Evolutionary conservation across 2,329 filamentous ascomycete species (phyloP).

Genomic region (Thielaviopsis cerberus): DNA sequence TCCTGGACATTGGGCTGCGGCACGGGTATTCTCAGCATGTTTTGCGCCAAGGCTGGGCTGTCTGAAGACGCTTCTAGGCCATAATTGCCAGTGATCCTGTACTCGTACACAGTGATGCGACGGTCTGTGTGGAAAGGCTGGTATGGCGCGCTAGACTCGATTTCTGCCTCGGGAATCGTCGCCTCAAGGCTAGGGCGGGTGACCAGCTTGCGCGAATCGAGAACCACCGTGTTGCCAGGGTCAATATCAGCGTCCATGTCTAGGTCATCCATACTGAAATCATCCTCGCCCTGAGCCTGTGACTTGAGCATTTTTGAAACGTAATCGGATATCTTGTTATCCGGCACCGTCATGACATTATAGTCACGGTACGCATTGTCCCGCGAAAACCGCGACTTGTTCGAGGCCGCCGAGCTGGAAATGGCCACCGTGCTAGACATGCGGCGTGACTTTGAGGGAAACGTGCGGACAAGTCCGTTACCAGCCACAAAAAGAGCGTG

Average conservation of each 20-base stretch:
- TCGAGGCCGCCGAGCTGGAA: neutral
- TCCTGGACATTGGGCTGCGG: too few species aligned
- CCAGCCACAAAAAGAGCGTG: slow-evolving; percentile 47
- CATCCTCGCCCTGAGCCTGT: slow-evolving; percentile 20
- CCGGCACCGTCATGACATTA: slow-evolving; percentile 43
- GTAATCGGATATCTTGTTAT: slow-evolving; percentile 32
- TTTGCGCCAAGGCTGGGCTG: too few species aligned
- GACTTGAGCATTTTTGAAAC: neutral
- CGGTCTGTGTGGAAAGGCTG: slow-evolving; percentile 89
- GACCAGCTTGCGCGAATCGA: slow-evolving; percentile 18
- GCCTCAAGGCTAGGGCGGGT: slow-evolving; percentile 32
- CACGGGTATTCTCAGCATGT: too few species aligned
- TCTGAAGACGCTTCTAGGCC: neutral
- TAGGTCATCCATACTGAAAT: slow-evolving; percentile 33
- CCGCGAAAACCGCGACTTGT: slow-evolving; percentile 19
- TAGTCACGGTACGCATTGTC: slow-evolving; percentile 46
- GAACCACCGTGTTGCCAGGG: neutral
- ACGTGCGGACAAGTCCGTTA: slow-evolving; percentile 46
- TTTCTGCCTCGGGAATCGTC: slow-evolving; percentile 61
- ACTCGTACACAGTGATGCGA: slow-evolving; percentile 61
- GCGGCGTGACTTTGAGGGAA: slow-evolving; percentile 40
- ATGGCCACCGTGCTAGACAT: slow-evolving; percentile 28
- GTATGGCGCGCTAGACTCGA: slow-evolving; percentile 88
- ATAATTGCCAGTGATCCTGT: slow-evolving; percentile 17
- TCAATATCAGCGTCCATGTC: slow-evolving; percentile 32